A percentile compares a stretch with the other conserved stretches of the same genome.
These are phyloP conservation scores for Aspergillus eucalypticola DNA, from an alignment of 2,329 filamentous ascomycete species.

Conservation along the genomic window DNA sequence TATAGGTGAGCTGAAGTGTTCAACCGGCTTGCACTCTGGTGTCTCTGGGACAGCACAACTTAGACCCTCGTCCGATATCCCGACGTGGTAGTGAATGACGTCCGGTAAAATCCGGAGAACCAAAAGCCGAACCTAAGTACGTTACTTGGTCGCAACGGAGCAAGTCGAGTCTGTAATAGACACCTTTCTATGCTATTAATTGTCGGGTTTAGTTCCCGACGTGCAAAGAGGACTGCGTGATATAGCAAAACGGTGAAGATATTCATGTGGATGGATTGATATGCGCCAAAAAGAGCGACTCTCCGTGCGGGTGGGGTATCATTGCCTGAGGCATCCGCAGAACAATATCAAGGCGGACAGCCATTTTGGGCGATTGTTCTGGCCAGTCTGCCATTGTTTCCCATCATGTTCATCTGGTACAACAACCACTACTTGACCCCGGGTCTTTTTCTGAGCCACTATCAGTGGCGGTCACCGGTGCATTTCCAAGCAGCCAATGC, in stretches of 20 bases:
- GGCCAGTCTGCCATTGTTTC: slow-evolving; percentile 2
- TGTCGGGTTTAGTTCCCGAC: neutral
- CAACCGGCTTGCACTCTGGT: no score
- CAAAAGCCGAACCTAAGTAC: neutral
- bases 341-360: slow-evolving; percentile 29
- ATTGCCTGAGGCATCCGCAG: slow-evolving; percentile 28
- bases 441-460: neutral
- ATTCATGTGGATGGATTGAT: neutral
- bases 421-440: no score
- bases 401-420: neutral
- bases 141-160: neutral
- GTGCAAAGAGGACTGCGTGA: neutral
- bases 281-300: neutral
- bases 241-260: neutral
- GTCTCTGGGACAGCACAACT: neutral
- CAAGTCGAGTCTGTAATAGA: neutral
- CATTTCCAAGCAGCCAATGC: neutral
- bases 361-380: slow-evolving; percentile 8
- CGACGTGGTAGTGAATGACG: neutral
- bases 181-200: neutral
- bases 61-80: no score
- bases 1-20: neutral
- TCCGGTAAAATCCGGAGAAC: neutral
- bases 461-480: neutral
- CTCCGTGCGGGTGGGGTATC: slow-evolving; percentile 22